Evolutionary conservation across 495 filamentous ascomycete genomes (phyloP).

Genomic region (Daldinia vernicosa): DNA sequence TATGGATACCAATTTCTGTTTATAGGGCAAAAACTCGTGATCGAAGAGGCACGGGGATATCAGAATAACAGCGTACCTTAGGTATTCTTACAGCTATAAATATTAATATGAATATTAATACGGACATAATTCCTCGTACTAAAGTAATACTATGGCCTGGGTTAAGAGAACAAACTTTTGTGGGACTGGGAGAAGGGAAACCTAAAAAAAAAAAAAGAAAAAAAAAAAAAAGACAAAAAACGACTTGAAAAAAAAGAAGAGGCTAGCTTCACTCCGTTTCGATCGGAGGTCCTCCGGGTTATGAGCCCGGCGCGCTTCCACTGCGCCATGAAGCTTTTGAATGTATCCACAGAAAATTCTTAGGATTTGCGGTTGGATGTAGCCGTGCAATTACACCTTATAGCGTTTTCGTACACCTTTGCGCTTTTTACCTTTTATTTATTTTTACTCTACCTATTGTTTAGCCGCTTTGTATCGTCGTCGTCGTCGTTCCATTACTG

Average conservation of each 20-base stretch:
- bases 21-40: not conserved
- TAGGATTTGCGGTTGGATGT: not conserved
- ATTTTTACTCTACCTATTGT: too few species aligned
- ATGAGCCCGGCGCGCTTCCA: constrained; percentile 28
- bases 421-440: not conserved
- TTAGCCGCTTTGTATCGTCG: too few species aligned
- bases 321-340: constrained; percentile 23
- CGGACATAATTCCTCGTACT: not conserved
- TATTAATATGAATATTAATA: not conserved
- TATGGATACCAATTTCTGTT: not conserved
- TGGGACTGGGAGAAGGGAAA: not conserved
- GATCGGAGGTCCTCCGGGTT: constrained; percentile 34
- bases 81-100: not conserved
- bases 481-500: too few species aligned
- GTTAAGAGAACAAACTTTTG: not conserved
- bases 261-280: constrained; percentile 33
- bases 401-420: not conserved
- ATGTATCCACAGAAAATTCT: not conserved
- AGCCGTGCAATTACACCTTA: not conserved
- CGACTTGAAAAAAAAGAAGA: not conserved
- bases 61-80: not conserved
- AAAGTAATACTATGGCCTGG: not conserved
- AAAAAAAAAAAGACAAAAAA: not conserved
- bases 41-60: not conserved
- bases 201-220: not conserved